These are phyloP conservation scores for Curvularia spicifera DNA, from an alignment of 2,329 filamentous ascomycete genomes.

Conservation along the genomic window DNA sequence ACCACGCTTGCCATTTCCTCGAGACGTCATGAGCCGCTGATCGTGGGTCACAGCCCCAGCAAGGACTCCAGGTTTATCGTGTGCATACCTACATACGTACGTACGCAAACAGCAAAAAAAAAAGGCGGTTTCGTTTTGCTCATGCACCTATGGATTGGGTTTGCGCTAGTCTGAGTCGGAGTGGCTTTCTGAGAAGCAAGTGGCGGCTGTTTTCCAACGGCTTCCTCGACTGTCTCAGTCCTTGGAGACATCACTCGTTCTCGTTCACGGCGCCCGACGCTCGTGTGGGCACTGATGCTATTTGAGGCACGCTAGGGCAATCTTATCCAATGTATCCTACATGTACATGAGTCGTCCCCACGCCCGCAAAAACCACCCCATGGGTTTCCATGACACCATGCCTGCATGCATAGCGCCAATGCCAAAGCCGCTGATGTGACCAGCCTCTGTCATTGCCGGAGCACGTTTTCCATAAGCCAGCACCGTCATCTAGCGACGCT, in stretches of 20 bases:
- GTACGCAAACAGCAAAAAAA: constrained; percentile 3
- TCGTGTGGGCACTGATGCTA: constrained; percentile 3
- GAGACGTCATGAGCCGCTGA: constrained; percentile 3
- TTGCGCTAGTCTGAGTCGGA: constrained; percentile 9
- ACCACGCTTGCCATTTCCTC: constrained; percentile 1
- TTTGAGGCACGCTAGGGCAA: constrained; percentile 7
- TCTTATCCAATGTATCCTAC: constrained; percentile 1
- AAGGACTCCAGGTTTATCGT: not conserved
- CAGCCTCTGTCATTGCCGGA: not conserved
- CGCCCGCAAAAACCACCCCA: constrained; percentile 3
- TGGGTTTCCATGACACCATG: constrained; percentile 8
- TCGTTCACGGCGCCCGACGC: not conserved
- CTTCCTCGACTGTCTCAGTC: not conserved
- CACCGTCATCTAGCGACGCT: constrained; percentile 6
- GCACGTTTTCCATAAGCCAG: constrained; percentile 6
- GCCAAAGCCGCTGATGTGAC: constrained; percentile 2
- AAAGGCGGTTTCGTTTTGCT: constrained; percentile 6
- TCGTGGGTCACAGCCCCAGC: constrained; percentile 5
- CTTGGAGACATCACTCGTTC: constrained; percentile 1
- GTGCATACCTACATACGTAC: not conserved
- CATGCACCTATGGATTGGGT: constrained; percentile 4
- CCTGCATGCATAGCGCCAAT: constrained; percentile 3
- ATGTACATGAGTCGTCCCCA: constrained; percentile 8
- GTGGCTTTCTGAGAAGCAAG: constrained; percentile 3
- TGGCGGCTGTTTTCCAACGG: not conserved